Evolutionary conservation across 2,329 filamentous ascomycete genomes (phyloP).

Genomic region (Drechmeria coniospora): DNA sequence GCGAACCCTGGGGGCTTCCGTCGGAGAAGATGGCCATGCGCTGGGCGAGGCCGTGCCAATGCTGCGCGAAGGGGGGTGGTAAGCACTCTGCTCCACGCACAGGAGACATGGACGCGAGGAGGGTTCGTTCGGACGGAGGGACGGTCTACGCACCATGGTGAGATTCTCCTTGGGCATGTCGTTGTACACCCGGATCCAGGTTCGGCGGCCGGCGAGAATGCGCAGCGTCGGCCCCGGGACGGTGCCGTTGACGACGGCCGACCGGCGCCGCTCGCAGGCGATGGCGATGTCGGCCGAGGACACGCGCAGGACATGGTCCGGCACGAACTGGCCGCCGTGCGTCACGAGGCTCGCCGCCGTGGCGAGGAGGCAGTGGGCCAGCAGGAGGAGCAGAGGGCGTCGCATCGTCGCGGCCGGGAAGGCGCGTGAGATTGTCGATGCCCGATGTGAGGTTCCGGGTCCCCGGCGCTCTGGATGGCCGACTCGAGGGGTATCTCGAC

Average conservation of each 20-base stretch:
- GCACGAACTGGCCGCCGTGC: slow-evolving; percentile 17
- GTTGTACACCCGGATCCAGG: slow-evolving; percentile 45
- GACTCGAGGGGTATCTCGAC: too few relatives aligned
- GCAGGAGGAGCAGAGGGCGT: background rate
- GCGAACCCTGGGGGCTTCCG: slow-evolving; percentile 41
- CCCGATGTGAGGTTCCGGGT: too few relatives aligned
- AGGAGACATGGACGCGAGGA: background rate
- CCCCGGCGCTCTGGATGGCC: too few relatives aligned
- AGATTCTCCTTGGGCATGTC: slow-evolving; percentile 34
- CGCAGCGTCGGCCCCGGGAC: slow-evolving; percentile 33
- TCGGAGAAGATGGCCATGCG: slow-evolving; percentile 45
- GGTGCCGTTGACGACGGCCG: slow-evolving; percentile 33
- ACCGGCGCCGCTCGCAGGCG: slow-evolving; percentile 5
- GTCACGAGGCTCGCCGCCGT: background rate
- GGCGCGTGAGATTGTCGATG: too few relatives aligned
- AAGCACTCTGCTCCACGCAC: too few relatives aligned
- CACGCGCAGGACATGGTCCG: slow-evolving; percentile 30
- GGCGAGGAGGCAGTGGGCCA: background rate
- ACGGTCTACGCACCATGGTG: slow-evolving; percentile 30
- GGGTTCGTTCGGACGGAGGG: slow-evolving; percentile 3
- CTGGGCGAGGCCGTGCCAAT: slow-evolving; percentile 52
- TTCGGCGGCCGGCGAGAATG: slow-evolving; percentile 27
- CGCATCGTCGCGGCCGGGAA: too few relatives aligned
- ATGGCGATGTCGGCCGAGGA: slow-evolving; percentile 21
- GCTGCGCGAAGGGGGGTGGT: slow-evolving; percentile 20